A percentile compares a stretch with the other conserved stretches of the same genome.
phyloP scores from a whole-genome alignment of 495 filamentous ascomycete genomes.

The Usnea hakonensis region DNA sequence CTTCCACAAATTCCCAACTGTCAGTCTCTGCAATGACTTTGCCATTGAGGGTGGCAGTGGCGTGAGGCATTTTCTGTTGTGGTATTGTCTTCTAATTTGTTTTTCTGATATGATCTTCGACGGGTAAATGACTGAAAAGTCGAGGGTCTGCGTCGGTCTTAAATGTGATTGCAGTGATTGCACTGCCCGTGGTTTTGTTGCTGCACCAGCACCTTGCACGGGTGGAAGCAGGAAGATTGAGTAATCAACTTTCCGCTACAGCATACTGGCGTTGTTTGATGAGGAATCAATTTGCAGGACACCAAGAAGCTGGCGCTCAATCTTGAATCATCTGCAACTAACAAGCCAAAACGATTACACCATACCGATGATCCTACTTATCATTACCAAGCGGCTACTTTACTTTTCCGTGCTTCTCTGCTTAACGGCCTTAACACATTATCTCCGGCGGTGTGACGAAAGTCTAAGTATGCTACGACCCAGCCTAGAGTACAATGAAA shows the following conservation, averaged over 20 bases:
- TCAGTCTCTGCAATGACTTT: constrained; percentile 53
- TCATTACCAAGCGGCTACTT: background rate
- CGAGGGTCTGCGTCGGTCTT: background rate
- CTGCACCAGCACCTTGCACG: background rate
- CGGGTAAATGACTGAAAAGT: background rate
- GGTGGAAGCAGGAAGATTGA: background rate
- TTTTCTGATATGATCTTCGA: background rate
- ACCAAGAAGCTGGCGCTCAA: background rate
- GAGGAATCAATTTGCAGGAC: constrained; percentile 6
- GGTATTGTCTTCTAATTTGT: background rate
- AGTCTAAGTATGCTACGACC: no score
- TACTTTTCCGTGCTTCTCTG: no score
- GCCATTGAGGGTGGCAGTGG: constrained; percentile 51
- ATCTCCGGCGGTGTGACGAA: no score
- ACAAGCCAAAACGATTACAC: background rate
- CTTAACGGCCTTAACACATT: no score
- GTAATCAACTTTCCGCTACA: background rate
- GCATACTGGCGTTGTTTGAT: background rate
- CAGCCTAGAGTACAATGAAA: no score
- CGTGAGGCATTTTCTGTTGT: constrained; percentile 38
- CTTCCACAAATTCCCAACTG: constrained; percentile 58
- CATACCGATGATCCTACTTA: background rate
- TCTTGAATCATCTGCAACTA: background rate
- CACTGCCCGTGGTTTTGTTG: background rate
- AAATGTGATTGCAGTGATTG: background rate